Base-by-base conservation (phyloP, 1,284 basidiomycete genomes). In the Xerocomus nothofagi region DNA sequence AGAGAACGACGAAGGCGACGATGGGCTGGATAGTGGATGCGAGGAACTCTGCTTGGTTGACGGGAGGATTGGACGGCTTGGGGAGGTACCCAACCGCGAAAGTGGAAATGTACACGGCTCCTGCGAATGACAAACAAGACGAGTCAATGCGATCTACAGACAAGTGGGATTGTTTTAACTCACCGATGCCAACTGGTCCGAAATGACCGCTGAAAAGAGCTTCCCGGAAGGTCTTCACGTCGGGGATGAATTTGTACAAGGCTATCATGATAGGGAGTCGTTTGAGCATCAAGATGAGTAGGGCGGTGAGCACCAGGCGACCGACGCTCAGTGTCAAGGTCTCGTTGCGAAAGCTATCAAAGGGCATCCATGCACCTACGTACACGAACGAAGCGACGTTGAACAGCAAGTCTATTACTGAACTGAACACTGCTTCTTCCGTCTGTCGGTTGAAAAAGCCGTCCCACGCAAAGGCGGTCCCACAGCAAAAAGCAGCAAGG, bases 371-470 rank as follows among this genome's bases (percentile, higher is more conserved):
- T 31, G 94, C 93, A 51, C 93, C 93, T 50, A 97, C 87, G 65
- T 88, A 97, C 49, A 97, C 84, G 73, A 97, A 97, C 2, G 85
- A 84, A 18, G 91, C 88, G 53, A 90, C 81, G 72, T 95, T 95
- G 81, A 95, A 93, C 50, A 95, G 73, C 56, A 93, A 71, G 68
- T 93, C 95, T 65, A 99, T 93, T 61, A 99, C 96, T 71, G 91
- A 94, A 59, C 89, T 93, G 75, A 99, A 99, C 58, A 95, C 88
- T 24, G 90, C 81, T 67, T 95, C 91, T 67, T 97, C 95, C 2
- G 95, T 99, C 60, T 97, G 94, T 58, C 87, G 84, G 72, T 95
- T 95, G 77, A 98, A 98, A 77, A 97, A 98, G 55, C 95, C 92
- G 60, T 99, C 96, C 96, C 96, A 99, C 0, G 95, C 97, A 65